These are phyloP conservation scores for Verticillium alfalfae DNA, from an alignment of 2,329 filamentous ascomycete genomes.

Conservation along the genomic window DNA sequence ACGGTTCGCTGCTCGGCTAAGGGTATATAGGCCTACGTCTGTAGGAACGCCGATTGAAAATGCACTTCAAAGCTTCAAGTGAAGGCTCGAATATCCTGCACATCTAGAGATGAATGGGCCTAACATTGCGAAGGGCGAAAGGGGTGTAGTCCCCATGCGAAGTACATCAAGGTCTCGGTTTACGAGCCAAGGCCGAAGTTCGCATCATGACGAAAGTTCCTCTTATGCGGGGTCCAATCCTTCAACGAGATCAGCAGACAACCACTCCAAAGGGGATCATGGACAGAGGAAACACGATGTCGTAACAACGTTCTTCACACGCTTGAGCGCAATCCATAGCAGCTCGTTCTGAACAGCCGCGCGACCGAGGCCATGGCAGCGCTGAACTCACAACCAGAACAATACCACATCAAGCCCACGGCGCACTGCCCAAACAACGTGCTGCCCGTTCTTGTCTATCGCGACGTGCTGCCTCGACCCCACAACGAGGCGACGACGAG, in stretches of 20 bases:
- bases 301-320: background rate
- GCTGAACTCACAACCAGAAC: background rate
- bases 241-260: background rate
- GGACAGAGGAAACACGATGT: background rate
- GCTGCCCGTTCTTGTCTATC: slow-evolving; percentile 15
- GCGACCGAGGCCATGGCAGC: too few species aligned
- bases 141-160: background rate
- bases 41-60: too few species aligned
- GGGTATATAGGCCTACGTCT: too few species aligned
- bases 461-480: slow-evolving; percentile 8
- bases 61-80: too few species aligned
- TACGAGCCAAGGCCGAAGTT: background rate
- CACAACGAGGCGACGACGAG: slow-evolving; percentile 10
- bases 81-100: background rate
- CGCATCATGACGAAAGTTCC: background rate
- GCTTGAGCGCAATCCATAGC: too few species aligned
- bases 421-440: slow-evolving; percentile 11
- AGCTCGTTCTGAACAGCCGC: background rate
- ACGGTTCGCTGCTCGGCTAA: background rate
- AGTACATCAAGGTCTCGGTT: background rate
- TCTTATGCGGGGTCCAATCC: background rate
- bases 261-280: background rate
- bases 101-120: too few species aligned
- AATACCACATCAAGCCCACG: slow-evolving; percentile 1
- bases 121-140: too few species aligned